These are phyloP conservation scores for Solanum acaule DNA, from an alignment of 257 asterid species.

Conservation along the genomic window DNA sequence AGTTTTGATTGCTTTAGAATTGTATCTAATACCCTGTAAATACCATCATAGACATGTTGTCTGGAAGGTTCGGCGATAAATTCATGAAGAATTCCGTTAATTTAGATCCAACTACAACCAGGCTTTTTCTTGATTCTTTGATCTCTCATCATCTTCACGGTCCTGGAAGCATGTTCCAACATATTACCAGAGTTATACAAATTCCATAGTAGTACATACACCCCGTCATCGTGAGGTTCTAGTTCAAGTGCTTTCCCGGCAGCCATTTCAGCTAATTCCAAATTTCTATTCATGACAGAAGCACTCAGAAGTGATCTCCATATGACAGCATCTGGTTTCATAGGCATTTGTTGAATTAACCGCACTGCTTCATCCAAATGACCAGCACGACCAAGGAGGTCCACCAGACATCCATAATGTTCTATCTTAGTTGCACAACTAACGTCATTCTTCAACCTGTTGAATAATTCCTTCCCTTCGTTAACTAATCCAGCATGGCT, in stretches of 20 bases:
- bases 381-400: constrained; percentile 71
- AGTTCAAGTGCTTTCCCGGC: constrained; percentile 48
- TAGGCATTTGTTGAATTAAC: constrained; percentile 48
- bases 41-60: constrained; percentile 5
- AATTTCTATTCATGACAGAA: constrained; percentile 36
- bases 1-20: constrained; percentile 23
- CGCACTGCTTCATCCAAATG: constrained; percentile 35
- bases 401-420: constrained; percentile 77
- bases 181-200: constrained; percentile 40
- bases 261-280: constrained; percentile 54
- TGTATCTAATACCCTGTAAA: constrained; percentile 24
- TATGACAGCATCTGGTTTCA: constrained; percentile 67
- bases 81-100: constrained; percentile 67
- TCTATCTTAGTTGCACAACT: constrained; percentile 35
- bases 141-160: constrained; percentile 55
- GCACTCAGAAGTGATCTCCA: constrained; percentile 64
- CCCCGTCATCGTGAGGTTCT: constrained; percentile 60
- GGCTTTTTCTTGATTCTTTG: constrained; percentile 65
- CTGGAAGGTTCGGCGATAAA: constrained; percentile 50
- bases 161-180: constrained; percentile 49
- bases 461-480: constrained; percentile 56
- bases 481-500: constrained; percentile 61
- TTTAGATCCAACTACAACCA: constrained; percentile 90
- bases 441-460: constrained; percentile 11
- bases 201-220: constrained; percentile 50